These are phyloP conservation scores for Fraxinus sp. DNA, from an alignment of 305 asterid genomes.

Conservation along the genomic window DNA sequence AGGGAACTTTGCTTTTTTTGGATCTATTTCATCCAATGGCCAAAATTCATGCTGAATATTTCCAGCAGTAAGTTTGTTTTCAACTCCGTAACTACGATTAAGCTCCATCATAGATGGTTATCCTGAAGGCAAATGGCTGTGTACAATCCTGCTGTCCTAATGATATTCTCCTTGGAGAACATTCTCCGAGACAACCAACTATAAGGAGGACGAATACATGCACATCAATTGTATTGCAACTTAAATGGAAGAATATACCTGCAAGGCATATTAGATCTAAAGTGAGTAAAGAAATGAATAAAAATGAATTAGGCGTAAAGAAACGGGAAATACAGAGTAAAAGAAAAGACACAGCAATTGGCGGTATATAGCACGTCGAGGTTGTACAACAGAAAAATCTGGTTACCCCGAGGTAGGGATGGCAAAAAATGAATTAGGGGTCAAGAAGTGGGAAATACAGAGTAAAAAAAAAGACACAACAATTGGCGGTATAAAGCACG, in stretches of 20 bases:
- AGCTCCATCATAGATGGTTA: slow-evolving; percentile 51
- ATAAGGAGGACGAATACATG: not conserved
- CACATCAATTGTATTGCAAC: not conserved
- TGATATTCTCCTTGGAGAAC: slow-evolving; percentile 33
- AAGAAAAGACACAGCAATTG: not conserved
- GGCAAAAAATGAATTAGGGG: too few relatives aligned
- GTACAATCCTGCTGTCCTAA: slow-evolving; percentile 30
- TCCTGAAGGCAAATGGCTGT: slow-evolving; percentile 32
- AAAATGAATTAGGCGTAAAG: not conserved
- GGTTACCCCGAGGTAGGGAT: too few relatives aligned
- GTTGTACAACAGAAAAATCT: not conserved
- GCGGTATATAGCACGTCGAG: not conserved
- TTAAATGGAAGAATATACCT: slow-evolving; percentile 18
- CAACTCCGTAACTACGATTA: slow-evolving; percentile 34
- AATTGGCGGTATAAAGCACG: too few relatives aligned
- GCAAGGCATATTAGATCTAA: not conserved
- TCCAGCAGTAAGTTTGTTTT: slow-evolving; percentile 20
- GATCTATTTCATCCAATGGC: slow-evolving; percentile 73
- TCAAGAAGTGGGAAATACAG: too few relatives aligned
- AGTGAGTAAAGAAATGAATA: not conserved
- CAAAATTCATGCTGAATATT: slow-evolving; percentile 58
- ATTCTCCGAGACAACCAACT: slow-evolving; percentile 8
- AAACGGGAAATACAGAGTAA: not conserved
- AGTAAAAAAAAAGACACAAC: too few relatives aligned
- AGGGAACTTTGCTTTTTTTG: slow-evolving; percentile 67